Evolutionary conservation across 352 stramenopile genomes (phyloP).

Genomic region (Phytophthora macrochlamydospora): DNA sequence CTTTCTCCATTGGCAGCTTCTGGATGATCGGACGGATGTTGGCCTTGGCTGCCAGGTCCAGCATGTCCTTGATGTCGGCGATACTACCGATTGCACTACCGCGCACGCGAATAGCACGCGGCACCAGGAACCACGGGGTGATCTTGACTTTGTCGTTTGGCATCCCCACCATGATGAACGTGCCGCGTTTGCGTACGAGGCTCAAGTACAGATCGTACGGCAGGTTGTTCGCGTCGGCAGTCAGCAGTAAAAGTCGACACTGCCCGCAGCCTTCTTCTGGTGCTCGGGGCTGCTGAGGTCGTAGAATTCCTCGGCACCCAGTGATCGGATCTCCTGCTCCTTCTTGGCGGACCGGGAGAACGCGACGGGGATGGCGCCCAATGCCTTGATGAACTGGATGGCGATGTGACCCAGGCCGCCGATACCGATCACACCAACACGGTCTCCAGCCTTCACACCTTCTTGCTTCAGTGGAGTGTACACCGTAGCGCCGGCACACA

Average conservation of each 20-base stretch:
- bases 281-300: slow-evolving; percentile 14
- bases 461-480: too few relatives aligned
- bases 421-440: too few relatives aligned
- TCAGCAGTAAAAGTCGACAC: slow-evolving; percentile 36
- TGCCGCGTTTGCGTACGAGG: slow-evolving; percentile 20
- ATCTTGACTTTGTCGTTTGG: slow-evolving; percentile 52
- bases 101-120: slow-evolving; percentile 10
- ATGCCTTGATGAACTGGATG: too few relatives aligned
- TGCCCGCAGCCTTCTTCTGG: slow-evolving; percentile 30
- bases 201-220: slow-evolving; percentile 37
- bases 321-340: slow-evolving; percentile 10
- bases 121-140: slow-evolving; percentile 26
- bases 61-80: too few relatives aligned
- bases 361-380: too few relatives aligned
- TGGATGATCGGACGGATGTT: too few relatives aligned
- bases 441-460: too few relatives aligned
- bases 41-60: too few relatives aligned
- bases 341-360: neutral
- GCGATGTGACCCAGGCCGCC: too few relatives aligned
- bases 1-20: too few relatives aligned
- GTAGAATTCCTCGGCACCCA: slow-evolving; percentile 19
- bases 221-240: slow-evolving; percentile 36
- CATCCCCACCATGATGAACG: slow-evolving; percentile 34
- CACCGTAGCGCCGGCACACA: too few relatives aligned
- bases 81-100: neutral